phyloP scores from a whole-genome alignment of 192 early-diverging fungal genomes.

The Pilobolus umbonatus region DNA sequence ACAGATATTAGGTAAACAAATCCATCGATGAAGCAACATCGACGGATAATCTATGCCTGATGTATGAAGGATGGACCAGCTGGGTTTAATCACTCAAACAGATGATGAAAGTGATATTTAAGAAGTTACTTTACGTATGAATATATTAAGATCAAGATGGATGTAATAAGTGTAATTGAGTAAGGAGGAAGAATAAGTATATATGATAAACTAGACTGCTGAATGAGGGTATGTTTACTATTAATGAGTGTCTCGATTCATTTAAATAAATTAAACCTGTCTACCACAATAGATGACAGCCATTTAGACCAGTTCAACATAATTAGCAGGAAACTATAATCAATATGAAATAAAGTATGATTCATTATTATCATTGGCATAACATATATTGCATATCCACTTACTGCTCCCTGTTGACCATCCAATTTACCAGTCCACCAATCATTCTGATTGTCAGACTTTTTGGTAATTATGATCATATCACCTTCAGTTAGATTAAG shows the following conservation, averaged over 20 bases:
- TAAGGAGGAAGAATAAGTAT: too few relatives aligned
- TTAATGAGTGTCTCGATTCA: too few relatives aligned
- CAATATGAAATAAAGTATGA: neutral
- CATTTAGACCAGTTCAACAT: constrained; percentile 1
- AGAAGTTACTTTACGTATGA: too few relatives aligned
- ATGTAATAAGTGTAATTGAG: too few relatives aligned
- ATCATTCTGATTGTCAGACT: constrained; percentile 34
- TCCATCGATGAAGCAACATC: constrained; percentile 65
- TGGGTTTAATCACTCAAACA: constrained; percentile 86
- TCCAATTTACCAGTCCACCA: constrained; percentile 40
- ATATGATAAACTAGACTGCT: too few relatives aligned
- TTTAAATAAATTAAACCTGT: too few relatives aligned
- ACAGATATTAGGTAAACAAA: constrained; percentile 41
- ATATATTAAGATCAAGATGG: too few relatives aligned
- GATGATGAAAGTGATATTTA: too few relatives aligned
- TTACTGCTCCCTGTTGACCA: constrained; percentile 25
- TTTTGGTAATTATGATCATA: constrained; percentile 37
- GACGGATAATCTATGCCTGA: constrained; percentile 62
- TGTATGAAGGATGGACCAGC: constrained; percentile 89
- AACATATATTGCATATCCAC: neutral
- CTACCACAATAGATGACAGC: neutral
- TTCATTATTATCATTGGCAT: neutral
- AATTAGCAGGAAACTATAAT: constrained; percentile 7
- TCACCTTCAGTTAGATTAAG: constrained; percentile 38
- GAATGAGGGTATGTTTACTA: too few relatives aligned